These are phyloP conservation scores for Fragilaria radians DNA, from an alignment of 108 stramenopile species.

Conservation along the genomic window DNA sequence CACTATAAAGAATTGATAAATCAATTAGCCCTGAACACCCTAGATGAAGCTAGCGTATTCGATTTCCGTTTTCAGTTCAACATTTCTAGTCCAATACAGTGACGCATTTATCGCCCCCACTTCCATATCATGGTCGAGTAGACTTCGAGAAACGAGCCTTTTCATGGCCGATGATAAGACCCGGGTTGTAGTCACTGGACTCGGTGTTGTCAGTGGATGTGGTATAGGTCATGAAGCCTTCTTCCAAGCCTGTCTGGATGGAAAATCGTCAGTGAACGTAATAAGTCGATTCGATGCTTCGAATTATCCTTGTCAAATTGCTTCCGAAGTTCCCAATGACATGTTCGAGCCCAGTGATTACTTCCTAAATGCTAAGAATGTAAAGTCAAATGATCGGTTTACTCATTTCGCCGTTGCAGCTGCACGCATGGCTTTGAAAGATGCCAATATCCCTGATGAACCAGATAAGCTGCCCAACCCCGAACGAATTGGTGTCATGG, in stretches of 20 bases:
- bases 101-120: too few species aligned
- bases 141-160: too few species aligned
- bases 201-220: conserved; percentile 88
- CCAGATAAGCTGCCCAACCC: conserved; percentile 72
- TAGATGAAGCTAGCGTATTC: too few species aligned
- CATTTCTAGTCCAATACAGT: too few species aligned
- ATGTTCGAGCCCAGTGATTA: conserved; percentile 84
- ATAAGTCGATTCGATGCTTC: conserved; percentile 79
- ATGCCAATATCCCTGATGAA: conserved; percentile 76
- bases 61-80: too few species aligned
- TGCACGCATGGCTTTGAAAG: conserved; percentile 77
- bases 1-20: too few species aligned
- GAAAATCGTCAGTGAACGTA: conserved; percentile 60
- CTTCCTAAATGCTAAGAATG: conserved; percentile 84
- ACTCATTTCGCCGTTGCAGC: conserved; percentile 96
- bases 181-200: conserved; percentile 91
- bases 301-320: conserved; percentile 83
- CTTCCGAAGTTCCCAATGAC: conserved; percentile 74
- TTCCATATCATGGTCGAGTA: too few species aligned
- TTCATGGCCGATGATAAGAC: conserved; percentile 20
- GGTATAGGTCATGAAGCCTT: conserved; percentile 84
- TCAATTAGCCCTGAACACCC: too few species aligned
- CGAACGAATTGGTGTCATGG: conserved; percentile 85
- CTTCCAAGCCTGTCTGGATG: conserved; percentile 67
- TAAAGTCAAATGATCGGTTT: conserved; percentile 87